Conservation (phyloP, 2,329 filamentous ascomycete species). For the Madurella fahalii region DNA sequence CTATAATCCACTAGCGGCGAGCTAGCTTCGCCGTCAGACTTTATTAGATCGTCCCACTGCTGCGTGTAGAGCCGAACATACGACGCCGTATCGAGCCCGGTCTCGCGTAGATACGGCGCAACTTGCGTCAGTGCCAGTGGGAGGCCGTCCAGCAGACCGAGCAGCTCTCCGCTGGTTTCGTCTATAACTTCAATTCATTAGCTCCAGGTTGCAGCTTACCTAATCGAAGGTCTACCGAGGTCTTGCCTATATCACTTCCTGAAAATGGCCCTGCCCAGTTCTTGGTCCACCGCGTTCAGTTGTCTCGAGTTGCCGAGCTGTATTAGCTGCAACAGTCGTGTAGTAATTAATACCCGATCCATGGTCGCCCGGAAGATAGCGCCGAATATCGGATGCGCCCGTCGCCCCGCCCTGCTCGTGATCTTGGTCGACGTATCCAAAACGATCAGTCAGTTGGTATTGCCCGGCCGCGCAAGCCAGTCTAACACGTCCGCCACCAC, state of each 20-base stretch:
- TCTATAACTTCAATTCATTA: slow-evolving; percentile 18
- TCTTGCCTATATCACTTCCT: slow-evolving; percentile 24
- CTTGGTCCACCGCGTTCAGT: slow-evolving; percentile 23
- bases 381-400: slow-evolving; percentile 25
- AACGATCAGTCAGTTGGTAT: slow-evolving; percentile 33
- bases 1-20: slow-evolving; percentile 13
- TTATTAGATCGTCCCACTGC: slow-evolving; percentile 14
- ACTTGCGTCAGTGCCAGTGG: slow-evolving; percentile 23
- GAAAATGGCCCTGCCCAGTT: slow-evolving; percentile 28
- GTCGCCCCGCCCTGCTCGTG: slow-evolving; percentile 13
- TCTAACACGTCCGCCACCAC: slow-evolving; percentile 25
- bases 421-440: slow-evolving; percentile 33
- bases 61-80: slow-evolving; percentile 16
- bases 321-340: slow-evolving; percentile 21
- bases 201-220: too few species aligned
- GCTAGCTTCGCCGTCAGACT: slow-evolving; percentile 10
- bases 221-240: slow-evolving; percentile 25
- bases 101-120: slow-evolving; percentile 12
- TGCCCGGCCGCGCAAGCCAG: slow-evolving; percentile 28
- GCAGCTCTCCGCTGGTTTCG: slow-evolving; percentile 19
- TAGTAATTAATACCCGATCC: slow-evolving; percentile 30
- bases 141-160: slow-evolving; percentile 26
- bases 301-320: slow-evolving; percentile 23
- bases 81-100: slow-evolving; percentile 6
- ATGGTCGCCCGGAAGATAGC: slow-evolving; percentile 27